Evolutionary conservation across 2,329 filamentous ascomycete species (phyloP).

Genomic region (Exophiala sp.): DNA sequence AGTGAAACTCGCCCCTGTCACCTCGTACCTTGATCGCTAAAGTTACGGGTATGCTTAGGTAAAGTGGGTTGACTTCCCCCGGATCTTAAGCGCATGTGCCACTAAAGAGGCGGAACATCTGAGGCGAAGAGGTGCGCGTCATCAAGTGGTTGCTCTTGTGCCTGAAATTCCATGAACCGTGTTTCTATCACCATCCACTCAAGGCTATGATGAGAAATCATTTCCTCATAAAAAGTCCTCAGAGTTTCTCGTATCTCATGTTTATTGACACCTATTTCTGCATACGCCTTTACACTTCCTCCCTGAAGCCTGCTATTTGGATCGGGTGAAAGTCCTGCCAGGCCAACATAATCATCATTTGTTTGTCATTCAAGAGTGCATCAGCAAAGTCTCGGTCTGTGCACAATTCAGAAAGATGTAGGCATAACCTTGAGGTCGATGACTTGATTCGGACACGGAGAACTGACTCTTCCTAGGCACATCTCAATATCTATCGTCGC

Average conservation of each 20-base stretch:
- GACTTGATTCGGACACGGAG: background rate
- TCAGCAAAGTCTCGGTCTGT: background rate
- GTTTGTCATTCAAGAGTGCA: background rate
- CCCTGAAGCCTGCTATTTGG: background rate
- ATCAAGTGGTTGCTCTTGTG: background rate
- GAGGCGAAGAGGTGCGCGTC: background rate
- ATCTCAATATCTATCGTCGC: slow-evolving; percentile 83
- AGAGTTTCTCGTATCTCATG: background rate
- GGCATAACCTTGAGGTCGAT: background rate
- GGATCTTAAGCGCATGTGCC: background rate
- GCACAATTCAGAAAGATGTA: background rate
- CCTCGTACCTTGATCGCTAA: background rate
- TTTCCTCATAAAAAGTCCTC: background rate
- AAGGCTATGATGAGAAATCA: slow-evolving; percentile 1
- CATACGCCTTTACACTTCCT: background rate
- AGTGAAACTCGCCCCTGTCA: background rate
- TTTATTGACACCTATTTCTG: background rate
- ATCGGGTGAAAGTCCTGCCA: background rate
- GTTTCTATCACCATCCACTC: background rate
- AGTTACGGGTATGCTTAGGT: background rate
- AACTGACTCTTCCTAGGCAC: slow-evolving; percentile 56
- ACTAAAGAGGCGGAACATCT: background rate
- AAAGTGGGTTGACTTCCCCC: background rate
- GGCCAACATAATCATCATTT: background rate
- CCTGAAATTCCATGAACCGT: background rate